Base-by-base conservation (phyloP, 352 stramenopile genomes). In the Aphanomyces astaci region DNA sequence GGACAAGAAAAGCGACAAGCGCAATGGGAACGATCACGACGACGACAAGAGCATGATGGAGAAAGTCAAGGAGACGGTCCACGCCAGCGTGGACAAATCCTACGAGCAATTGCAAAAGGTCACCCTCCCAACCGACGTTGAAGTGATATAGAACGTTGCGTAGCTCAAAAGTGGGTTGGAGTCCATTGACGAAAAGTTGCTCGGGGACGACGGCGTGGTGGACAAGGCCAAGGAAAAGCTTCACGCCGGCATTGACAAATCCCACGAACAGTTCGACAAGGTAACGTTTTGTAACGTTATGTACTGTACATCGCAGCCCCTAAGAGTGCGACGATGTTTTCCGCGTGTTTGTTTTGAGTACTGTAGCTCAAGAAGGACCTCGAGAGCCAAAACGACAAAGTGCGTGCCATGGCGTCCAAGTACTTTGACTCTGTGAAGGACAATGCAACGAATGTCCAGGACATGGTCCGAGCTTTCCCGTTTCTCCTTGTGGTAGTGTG, bases 51-150 rank as follows among this genome's bases (percentile, higher is more conserved):
- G 24, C 10, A 52, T 72, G 62, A 30, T 54, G 27, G 48, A 25
- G 15, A 67, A 72, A 56, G 65, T 72, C 56, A 72, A 72, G 66
- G 66, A 64, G 36, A 56, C 56, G 7, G 57, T 52, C 39, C 60
- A 68, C 32, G 48, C 25, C 15, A 55, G 54, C 25, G 46, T 30
- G 43, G 66, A 68, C 33, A 72, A 65, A n/a, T n/a, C n/a, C n/a
- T n/a, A n/a, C n/a, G n/a, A n/a, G n/a, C n/a, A n/a, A n/a, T n/a
- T n/a, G n/a, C n/a, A n/a, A n/a, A n/a, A n/a, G n/a, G n/a, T n/a
- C n/a, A n/a, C 36, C 49, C 57, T 28, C 59, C 67, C 54, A 46
- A 72, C 32, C 55, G 67, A 72, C 32, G 66, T 72, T 33, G 62
- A 66, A 28, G n/a, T 30, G 24, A 36, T 72, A n/a, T n/a, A n/a